Base-by-base conservation (phyloP, 2,329 filamentous ascomycete genomes). In the Aureobasidium lini region DNA sequence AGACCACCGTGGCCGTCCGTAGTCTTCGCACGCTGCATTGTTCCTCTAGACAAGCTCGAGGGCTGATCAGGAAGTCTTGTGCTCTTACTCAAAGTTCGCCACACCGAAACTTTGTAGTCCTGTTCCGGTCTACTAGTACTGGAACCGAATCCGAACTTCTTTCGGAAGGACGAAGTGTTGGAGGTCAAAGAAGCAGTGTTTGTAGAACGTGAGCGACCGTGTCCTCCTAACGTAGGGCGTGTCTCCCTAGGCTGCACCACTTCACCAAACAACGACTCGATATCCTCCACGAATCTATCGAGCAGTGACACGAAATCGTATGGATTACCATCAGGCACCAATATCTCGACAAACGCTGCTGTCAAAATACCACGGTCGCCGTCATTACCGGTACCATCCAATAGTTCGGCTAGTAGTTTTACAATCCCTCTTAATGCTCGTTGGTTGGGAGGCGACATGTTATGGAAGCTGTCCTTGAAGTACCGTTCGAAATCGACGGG, bases 351-450 rank as follows among this genome's bases (percentile, higher is more conserved):
- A 76, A 97, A 96, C 1, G 90, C 89, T 46, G 90, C 84, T 0
- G 91, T 96, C 66, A 97, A 75, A 23, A 90, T 89, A 50, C 93
- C 93, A 49, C 92, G 83, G 70, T 96, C 93, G 34, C 90, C 88
- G 69, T 96, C 93, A 67, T 95, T 96, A 53, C 87, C 87, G 65
- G 91, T 96, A 2, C 90, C 91, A 64, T 95, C 91, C 6, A 96
- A 81, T 32, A 97, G 77, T 68, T 96, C 90, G 0, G 90, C 89
- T 28, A 97, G 79, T 34, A 97, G 80, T 67, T 90, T 93, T 68
- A 96, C 86, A 53, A 96, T 82, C 0, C 88, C 84, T 39, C 88
- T 87, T 64, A 96, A 89, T 0, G 92, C 91, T 62, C 92, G 84
- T 63, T 83, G 81, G 61, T 84, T 85, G 61, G 84, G 82, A 18